Evolutionary conservation across 2,329 filamentous ascomycete genomes (phyloP).

Genomic region (Phoma sp.): DNA sequence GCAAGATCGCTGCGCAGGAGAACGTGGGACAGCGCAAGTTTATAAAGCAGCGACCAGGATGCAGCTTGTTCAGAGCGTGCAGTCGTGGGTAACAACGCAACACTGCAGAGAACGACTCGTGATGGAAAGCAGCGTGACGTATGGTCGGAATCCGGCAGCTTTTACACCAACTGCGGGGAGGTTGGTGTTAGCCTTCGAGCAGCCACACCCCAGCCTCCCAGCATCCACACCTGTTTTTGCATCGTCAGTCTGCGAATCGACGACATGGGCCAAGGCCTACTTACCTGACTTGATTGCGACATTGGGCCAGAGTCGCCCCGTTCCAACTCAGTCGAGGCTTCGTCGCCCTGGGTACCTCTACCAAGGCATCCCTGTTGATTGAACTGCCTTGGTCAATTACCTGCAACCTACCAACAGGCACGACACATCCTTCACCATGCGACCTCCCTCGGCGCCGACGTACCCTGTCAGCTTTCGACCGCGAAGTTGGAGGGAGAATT

Average conservation of each 20-base stretch:
- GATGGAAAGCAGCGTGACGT: constrained; percentile 15
- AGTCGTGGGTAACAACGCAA: constrained; percentile 16
- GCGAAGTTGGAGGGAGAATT: not conserved
- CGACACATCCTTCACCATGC: not conserved
- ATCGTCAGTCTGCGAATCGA: constrained; percentile 1
- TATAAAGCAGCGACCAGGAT: constrained; percentile 8
- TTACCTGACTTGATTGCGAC: not conserved
- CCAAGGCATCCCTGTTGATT: constrained; percentile 1
- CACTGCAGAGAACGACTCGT: constrained; percentile 17
- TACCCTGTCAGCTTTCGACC: not conserved
- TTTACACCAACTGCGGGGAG: constrained; percentile 12
- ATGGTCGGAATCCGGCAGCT: constrained; percentile 5
- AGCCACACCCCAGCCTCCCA: constrained; percentile 10
- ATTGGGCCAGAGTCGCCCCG: not conserved
- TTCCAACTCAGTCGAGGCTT: not conserved
- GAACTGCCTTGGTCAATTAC: constrained; percentile 13
- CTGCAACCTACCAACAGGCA: not conserved
- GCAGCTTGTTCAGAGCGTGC: constrained; percentile 9
- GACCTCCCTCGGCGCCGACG: not conserved
- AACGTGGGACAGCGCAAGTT: constrained; percentile 8
- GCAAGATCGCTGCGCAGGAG: constrained; percentile 1
- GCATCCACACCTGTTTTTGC: constrained; percentile 10
- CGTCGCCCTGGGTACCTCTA: constrained; percentile 5
- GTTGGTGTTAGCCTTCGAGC: constrained; percentile 6
- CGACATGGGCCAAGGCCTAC: constrained; percentile 1